These are phyloP conservation scores for Plasmodium blacklocki DNA, from an alignment of 169 alveolate species.

Conservation along the genomic window DNA sequence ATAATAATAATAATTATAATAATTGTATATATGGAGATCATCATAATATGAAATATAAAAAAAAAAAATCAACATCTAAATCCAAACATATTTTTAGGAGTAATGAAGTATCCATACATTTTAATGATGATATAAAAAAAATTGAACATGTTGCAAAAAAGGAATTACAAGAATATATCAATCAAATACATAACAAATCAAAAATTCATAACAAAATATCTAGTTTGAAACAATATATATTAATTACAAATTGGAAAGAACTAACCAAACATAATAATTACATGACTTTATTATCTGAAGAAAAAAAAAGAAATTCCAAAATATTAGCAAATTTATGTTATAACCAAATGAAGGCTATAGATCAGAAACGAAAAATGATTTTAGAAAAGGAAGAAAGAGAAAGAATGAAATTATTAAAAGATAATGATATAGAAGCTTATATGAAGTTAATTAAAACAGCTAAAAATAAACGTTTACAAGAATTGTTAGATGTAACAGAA, in stretches of 20 bases:
- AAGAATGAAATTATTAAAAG: slow-evolving; percentile 86
- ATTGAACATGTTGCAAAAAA: neutral
- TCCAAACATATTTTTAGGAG: neutral
- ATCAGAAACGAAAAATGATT: slow-evolving; percentile 30
- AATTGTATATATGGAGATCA: too few species aligned
- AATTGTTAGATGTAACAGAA: slow-evolving; percentile 95
- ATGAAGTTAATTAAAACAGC: slow-evolving; percentile 91
- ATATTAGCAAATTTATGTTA: slow-evolving; percentile 31
- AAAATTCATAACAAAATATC: slow-evolving; percentile 12
- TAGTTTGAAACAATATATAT: slow-evolving; percentile 27
- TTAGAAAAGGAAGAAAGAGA: slow-evolving; percentile 76
- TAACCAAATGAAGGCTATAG: slow-evolving; percentile 26
- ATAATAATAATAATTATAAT: too few species aligned
- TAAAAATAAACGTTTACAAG: slow-evolving; percentile 93
- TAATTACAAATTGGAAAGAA: slow-evolving; percentile 13
- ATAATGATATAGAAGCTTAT: slow-evolving; percentile 94
- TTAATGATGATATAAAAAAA: neutral
- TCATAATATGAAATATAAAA: too few species aligned
- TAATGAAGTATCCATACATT: neutral
- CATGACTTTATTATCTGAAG: neutral
- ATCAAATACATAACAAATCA: slow-evolving; percentile 5
- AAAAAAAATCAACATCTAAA: neutral
- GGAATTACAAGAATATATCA: slow-evolving; percentile 18
- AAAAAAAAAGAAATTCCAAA: slow-evolving; percentile 15
- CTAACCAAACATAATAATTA: slow-evolving; percentile 28